phyloP scores from a whole-genome alignment of 495 filamentous ascomycete genomes.

The Talaromyces stipitatus region DNA sequence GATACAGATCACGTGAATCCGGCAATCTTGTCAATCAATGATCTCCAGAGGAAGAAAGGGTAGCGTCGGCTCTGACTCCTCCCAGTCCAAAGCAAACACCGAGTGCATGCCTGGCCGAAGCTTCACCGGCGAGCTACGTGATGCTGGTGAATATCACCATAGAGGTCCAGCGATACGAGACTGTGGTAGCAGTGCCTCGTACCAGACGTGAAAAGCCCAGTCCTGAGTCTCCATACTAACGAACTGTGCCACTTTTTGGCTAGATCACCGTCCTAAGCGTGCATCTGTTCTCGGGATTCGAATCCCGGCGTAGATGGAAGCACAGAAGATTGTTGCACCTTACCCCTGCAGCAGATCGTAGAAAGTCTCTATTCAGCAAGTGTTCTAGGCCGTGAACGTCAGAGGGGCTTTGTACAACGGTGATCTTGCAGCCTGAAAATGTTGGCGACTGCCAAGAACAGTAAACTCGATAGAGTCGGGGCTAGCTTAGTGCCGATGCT shows the following conservation, averaged over 20 bases:
- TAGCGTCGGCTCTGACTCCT: not conserved
- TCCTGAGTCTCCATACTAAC: not conserved
- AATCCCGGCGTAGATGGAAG: not conserved
- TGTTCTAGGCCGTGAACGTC: no score
- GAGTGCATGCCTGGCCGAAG: no score
- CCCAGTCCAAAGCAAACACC: no score
- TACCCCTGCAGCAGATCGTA: conserved; percentile 1
- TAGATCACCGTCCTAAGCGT: not conserved
- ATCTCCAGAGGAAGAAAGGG: not conserved
- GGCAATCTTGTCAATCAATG: not conserved
- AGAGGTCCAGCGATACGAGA: no score
- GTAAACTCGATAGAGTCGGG: not conserved
- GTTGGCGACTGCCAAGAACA: not conserved
- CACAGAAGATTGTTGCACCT: not conserved
- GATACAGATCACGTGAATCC: no score
- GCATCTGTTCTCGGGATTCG: not conserved
- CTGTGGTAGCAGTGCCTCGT: no score
- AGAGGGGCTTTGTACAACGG: no score
- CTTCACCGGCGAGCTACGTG: not conserved
- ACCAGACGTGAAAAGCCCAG: not conserved
- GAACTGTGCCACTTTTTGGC: not conserved
- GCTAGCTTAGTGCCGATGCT: not conserved
- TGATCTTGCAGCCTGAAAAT: no score
- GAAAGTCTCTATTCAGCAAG: not conserved
- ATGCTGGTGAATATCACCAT: not conserved